Base-by-base conservation (phyloP, 2,329 filamentous ascomycete species). In the Penicillium olsonii region DNA sequence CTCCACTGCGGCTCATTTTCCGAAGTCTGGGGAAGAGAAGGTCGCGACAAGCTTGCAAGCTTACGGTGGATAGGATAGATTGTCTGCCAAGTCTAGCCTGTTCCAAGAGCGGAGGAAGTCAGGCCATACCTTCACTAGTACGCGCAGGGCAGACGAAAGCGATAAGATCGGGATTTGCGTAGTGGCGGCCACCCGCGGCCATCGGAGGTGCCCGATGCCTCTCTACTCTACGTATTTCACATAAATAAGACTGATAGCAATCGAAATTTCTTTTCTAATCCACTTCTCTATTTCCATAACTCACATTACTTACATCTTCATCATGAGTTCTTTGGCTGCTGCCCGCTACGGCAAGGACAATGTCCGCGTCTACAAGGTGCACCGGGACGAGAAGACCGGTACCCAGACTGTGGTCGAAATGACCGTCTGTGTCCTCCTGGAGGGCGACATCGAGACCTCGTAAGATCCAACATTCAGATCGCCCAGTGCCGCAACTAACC, bases 351-450 rank as follows among this genome's bases (percentile, higher is more conserved):
- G 76, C 60, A 78, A 99, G 84, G 94, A 97, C 83, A 97, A 99
- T 78, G 87, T 99, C 81, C 92, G 94, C 67, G 84, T 99, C 65
- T 95, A 88, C 84, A 99, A 99, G 75, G 91, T 96, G 66, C 81
- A 95, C 67, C 85, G 84, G 64, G 85, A 97, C 71, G 78, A 84
- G 68, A 78, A 84, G 64, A 87, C 88, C 15, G 87, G 88, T 48
- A 78, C 84, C 18, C 92, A 99, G 73, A 88, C 86, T 7, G 89
- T 97, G 61, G 88, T 87, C 35, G 94, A 99, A 75, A 95, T 96
- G 87, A 96, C 91, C 34, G 88, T 99, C 62, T 89, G 89, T 75
- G 90, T 91, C 56, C 81, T 97, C 43, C 83, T 99, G 24, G 91
- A 97, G 77, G 94, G 94, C 62, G 88, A 91, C 52, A 96, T 99